Conservation (phyloP, 2,329 filamentous ascomycete genomes). For the Pseudogymnoascus sp. region DNA sequence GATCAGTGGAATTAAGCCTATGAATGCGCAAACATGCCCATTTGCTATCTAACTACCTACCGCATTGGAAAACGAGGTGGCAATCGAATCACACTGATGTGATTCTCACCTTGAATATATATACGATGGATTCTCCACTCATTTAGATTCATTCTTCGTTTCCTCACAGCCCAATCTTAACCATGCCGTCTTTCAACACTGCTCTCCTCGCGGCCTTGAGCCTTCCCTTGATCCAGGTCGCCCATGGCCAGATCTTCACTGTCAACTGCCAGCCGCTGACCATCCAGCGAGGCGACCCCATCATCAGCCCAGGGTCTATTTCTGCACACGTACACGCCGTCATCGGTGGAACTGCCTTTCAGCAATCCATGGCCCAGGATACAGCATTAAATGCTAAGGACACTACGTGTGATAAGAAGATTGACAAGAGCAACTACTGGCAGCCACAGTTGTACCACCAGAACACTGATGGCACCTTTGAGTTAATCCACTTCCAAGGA, state of each 20-base stretch:
- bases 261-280: constrained; percentile 12
- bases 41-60: background rate
- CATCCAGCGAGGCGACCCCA: constrained; percentile 15
- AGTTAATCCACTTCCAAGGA: constrained; percentile 13
- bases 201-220: background rate
- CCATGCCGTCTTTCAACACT: background rate
- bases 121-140: background rate
- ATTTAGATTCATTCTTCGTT: background rate
- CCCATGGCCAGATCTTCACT: constrained; percentile 11
- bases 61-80: background rate
- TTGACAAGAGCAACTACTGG: constrained; percentile 19
- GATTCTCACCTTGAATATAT: background rate
- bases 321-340: constrained; percentile 20
- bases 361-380: constrained; percentile 15
- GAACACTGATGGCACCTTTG: constrained; percentile 15
- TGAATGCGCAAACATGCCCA: background rate
- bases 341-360: constrained; percentile 21
- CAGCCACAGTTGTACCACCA: constrained; percentile 16
- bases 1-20: background rate
- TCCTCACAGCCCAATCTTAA: background rate
- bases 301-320: constrained; percentile 17
- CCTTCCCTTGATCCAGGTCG: background rate
- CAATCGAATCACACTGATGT: background rate
- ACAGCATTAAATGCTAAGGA: constrained; percentile 13
- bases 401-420: constrained; percentile 18